Evolutionary conservation across 106 monocot species (phyloP).

Genomic region (Dendrobium huoshanense): DNA sequence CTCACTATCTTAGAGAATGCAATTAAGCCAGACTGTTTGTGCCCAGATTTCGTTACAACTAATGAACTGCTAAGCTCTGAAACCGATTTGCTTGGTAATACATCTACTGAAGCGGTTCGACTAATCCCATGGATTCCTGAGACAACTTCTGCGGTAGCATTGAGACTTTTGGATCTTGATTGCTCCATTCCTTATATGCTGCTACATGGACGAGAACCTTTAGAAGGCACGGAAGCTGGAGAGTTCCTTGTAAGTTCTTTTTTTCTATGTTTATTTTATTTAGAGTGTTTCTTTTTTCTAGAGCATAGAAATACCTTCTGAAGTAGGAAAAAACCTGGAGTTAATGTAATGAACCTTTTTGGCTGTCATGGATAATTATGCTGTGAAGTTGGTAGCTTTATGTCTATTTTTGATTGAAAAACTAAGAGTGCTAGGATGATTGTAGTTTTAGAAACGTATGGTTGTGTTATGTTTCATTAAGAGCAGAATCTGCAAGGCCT

Average conservation of each 20-base stretch:
- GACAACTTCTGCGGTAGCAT: conserved; percentile 64
- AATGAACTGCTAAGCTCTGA: conserved; percentile 43
- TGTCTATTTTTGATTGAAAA: background rate
- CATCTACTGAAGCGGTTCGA: conserved; percentile 26
- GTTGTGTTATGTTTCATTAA: too few species aligned
- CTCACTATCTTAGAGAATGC: conserved; percentile 77
- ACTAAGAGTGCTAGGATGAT: background rate
- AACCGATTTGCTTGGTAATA: conserved; percentile 4
- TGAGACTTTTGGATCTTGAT: conserved; percentile 83
- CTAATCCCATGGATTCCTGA: conserved; percentile 80
- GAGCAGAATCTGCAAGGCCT: too few species aligned
- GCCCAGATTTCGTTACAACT: conserved; percentile 72
- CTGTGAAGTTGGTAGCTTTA: background rate
- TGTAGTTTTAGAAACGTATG: too few species aligned
- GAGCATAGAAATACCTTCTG: background rate
- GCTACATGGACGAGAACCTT: conserved; percentile 49
- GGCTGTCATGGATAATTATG: background rate
- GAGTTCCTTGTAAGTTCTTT: conserved; percentile 48
- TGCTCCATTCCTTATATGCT: conserved; percentile 59
- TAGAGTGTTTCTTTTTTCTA: background rate
- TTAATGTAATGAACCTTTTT: background rate
- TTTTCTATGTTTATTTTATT: background rate
- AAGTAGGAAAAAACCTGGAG: background rate
- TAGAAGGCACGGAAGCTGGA: conserved; percentile 36
- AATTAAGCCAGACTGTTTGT: conserved; percentile 55